phyloP scores from a whole-genome alignment of 345 rosid species.

The Lumnitzera racemosa region DNA sequence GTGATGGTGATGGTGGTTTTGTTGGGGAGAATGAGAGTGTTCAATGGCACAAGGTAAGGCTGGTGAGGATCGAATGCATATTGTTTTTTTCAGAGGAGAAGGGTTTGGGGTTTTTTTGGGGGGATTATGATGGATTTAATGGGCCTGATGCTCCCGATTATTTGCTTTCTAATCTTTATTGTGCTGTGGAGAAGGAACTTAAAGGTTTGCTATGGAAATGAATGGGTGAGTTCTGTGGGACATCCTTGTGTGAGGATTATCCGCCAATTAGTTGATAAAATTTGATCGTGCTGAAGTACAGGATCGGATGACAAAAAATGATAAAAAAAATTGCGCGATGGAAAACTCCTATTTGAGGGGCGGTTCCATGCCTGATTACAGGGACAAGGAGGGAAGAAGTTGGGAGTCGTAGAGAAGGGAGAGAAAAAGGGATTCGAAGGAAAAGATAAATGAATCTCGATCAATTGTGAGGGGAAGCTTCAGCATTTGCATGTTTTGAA shows the following conservation, averaged over 20 bases:
- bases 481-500: constrained; percentile 53
- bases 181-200: constrained; percentile 63
- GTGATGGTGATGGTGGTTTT: constrained; percentile 28
- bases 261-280: constrained; percentile 11
- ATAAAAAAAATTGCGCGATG: no score
- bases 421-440: constrained; percentile 20
- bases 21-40: constrained; percentile 45
- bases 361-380: constrained; percentile 15
- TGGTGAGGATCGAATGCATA: constrained; percentile 90
- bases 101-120: constrained; percentile 79
- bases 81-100: constrained; percentile 78
- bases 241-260: neutral
- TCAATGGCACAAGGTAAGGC: constrained; percentile 97
- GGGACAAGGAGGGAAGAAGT: constrained; percentile 36
- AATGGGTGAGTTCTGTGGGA: constrained; percentile 12
- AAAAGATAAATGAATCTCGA: constrained; percentile 17
- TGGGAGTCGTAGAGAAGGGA: constrained; percentile 39
- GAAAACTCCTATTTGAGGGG: neutral
- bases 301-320: no score
- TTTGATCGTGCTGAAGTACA: no score
- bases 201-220: constrained; percentile 55
- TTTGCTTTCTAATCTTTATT: constrained; percentile 54
- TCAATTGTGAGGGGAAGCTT: constrained; percentile 13
- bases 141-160: constrained; percentile 96
- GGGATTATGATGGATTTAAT: constrained; percentile 91